A percentile compares a stretch with the other conserved stretches of the same genome.
These are phyloP conservation scores for Linanthus parryae DNA, from an alignment of 148 eudicot genomes.

Conservation along the genomic window DNA sequence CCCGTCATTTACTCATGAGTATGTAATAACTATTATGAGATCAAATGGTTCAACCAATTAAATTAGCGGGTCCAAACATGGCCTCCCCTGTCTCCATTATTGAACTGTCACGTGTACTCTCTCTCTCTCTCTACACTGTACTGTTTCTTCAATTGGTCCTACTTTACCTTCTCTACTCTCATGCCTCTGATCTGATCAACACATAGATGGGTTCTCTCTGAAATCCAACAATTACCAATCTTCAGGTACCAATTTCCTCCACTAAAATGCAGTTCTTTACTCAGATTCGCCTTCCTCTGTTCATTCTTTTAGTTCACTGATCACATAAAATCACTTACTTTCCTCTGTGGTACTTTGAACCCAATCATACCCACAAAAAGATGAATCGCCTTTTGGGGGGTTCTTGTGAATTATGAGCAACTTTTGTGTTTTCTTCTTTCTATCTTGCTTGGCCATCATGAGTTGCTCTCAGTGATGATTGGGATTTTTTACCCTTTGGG, in stretches of 20 bases:
- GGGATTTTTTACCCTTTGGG: slow-evolving; percentile 12
- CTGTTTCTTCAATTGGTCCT: not conserved
- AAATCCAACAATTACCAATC: slow-evolving; percentile 2
- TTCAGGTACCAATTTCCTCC: slow-evolving; percentile 10
- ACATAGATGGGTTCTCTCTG: slow-evolving; percentile 13
- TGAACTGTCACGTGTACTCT: slow-evolving; percentile 24
- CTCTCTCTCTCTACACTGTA: slow-evolving; percentile 8
- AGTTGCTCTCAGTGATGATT: slow-evolving; percentile 19
- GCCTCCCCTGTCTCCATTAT: slow-evolving; percentile 21
- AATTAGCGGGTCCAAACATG: slow-evolving; percentile 25
- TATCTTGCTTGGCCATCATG: slow-evolving; percentile 5
- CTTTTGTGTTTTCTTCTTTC: slow-evolving; percentile 12
- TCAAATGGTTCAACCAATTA: too few relatives aligned
- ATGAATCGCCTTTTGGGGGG: slow-evolving; percentile 4
- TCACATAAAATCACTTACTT: slow-evolving; percentile 8
- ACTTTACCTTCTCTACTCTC: not conserved
- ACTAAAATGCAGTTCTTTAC: not conserved
- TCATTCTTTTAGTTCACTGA: slow-evolving; percentile 1
- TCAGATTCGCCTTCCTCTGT: not conserved
- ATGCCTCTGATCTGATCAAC: slow-evolving; percentile 18
- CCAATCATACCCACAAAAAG: slow-evolving; percentile 1
- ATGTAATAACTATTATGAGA: too few relatives aligned
- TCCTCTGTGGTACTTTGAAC: slow-evolving; percentile 1
- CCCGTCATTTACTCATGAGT: too few relatives aligned
- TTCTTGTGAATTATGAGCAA: not conserved